phyloP scores from a whole-genome alignment of 2,329 filamentous ascomycete species.

The Pestalotiopsis sp. region DNA sequence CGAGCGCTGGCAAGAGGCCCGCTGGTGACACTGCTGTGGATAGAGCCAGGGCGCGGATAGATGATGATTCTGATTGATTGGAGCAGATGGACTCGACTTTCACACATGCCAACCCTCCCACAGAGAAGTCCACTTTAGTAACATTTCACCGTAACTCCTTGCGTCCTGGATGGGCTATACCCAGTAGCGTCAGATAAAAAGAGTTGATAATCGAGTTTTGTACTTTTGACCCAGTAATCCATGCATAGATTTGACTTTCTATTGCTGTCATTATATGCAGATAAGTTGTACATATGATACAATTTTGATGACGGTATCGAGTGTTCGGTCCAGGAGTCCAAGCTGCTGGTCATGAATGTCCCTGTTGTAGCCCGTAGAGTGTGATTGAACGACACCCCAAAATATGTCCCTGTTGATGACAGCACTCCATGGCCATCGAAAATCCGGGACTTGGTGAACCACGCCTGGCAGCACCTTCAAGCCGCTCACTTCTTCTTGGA shows the following conservation, averaged over 20 bases:
- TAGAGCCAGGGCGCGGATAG: constrained; percentile 59
- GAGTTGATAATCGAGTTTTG: neutral
- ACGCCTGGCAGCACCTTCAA: constrained; percentile 23
- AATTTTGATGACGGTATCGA: neutral
- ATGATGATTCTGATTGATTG: constrained; percentile 61
- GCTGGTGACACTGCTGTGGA: constrained; percentile 62
- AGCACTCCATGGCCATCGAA: neutral
- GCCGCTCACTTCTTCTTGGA: constrained; percentile 39
- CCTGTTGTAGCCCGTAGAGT: neutral
- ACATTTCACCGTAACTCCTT: constrained; percentile 1
- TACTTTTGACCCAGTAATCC: neutral
- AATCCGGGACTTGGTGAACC: too few relatives aligned
- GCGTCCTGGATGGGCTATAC: constrained; percentile 4
- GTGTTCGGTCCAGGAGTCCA: neutral
- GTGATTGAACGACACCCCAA: neutral
- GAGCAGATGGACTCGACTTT: neutral
- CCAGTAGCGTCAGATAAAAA: constrained; percentile 4
- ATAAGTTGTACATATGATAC: constrained; percentile 31
- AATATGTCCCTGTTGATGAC: neutral
- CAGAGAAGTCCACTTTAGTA: neutral
- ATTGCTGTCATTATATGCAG: constrained; percentile 21
- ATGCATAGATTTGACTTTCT: neutral
- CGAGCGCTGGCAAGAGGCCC: constrained; percentile 43
- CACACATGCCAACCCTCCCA: neutral
- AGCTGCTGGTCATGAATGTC: neutral